A percentile compares a stretch with the other conserved stretches of the same genome.
Evolutionary conservation across 2,329 filamentous ascomycete species (phyloP).

Genomic region (Plenodomus lindquistii): DNA sequence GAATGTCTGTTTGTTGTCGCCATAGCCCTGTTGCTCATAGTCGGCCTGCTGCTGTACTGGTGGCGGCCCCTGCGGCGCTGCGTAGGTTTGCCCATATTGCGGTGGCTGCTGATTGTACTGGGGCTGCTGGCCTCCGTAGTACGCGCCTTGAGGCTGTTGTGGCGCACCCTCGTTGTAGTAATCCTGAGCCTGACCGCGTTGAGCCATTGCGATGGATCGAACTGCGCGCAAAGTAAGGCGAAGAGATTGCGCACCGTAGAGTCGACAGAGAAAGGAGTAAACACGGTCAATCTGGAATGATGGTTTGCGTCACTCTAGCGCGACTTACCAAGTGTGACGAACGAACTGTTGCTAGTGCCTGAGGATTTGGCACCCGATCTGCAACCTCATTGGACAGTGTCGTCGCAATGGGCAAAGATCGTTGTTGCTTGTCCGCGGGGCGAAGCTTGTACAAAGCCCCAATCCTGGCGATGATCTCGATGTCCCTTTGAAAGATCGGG

Average conservation of each 20-base stretch:
- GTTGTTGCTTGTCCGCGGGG: background rate
- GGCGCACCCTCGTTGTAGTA: constrained; percentile 43
- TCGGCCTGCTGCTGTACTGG: constrained; percentile 25
- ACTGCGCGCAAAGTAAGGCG: background rate
- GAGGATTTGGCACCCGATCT: too few relatives aligned
- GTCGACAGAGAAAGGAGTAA: background rate
- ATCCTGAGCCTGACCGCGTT: constrained; percentile 41
- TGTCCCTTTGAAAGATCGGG: background rate
- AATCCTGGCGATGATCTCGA: background rate
- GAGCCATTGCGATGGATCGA: constrained; percentile 28
- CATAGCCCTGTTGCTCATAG: constrained; percentile 32
- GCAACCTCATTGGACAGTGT: too few relatives aligned
- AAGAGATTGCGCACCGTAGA: background rate
- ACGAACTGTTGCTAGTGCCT: too few relatives aligned
- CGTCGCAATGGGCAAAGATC: background rate
- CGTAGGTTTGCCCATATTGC: constrained; percentile 38
- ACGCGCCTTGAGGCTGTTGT: constrained; percentile 22
- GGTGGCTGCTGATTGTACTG: constrained; percentile 28
- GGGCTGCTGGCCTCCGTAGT: constrained; percentile 23
- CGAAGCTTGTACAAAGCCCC: background rate
- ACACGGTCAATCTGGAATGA: constrained; percentile 2
- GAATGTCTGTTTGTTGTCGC: constrained; percentile 60
- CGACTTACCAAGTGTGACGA: too few relatives aligned
- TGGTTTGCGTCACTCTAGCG: constrained; percentile 18
- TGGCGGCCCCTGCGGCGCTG: constrained; percentile 29